Evolutionary conservation across 495 filamentous ascomycete species (phyloP), one percentile per base, ranked within the genome.

Genomic region (Thermothielavioides terrestris): DNA sequence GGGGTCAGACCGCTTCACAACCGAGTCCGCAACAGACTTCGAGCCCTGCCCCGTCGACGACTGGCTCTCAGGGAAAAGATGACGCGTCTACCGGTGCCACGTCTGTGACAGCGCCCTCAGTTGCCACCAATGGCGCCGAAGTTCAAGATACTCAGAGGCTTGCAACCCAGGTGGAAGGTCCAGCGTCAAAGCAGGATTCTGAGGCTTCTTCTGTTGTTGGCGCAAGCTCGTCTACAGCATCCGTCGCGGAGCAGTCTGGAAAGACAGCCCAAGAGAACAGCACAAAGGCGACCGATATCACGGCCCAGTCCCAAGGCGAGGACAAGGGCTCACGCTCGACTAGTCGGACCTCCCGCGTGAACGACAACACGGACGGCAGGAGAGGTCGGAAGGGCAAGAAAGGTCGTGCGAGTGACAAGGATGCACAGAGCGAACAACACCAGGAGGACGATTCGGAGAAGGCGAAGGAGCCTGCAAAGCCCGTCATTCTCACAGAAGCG

Each of bases 401-500:
- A 63, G 57, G 58, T 35, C 75, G 70, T 54, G 27, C 46, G 14
- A 43, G 53, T 12, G 73, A 76, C 25, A 76, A 73, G 48, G 71
- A 75, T 20, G 43, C 60, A 54, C 67, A 67, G 14, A 57, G 59
- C 40, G 54, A 58, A 50, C 26, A 74, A 64, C 48, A 68, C 67
- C 42, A 76, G 70, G 68, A 62, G 9, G 62, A 67, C 52, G 63
- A 68, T 8, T 49, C 57, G 25, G 67, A 72, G 48, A 73, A 75
- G 45, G 71, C 72, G 57, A 73, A 72, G 50, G 68, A 77, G 44
- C 67, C 69, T 23, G 63, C 74, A 41, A 77, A 77, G 46, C 80
- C 79, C 50, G 74, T 82, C 56, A 25, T 61, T 9, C 73, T 95
- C 35, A 84, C 86, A 54, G 88, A 89, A 40, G 91, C 91, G 40